Percentiles rank a stretch among this genome's conserved stretches.
phyloP scores from a whole-genome alignment of 306 rosid species.

The Hippophae rhamnoides region DNA sequence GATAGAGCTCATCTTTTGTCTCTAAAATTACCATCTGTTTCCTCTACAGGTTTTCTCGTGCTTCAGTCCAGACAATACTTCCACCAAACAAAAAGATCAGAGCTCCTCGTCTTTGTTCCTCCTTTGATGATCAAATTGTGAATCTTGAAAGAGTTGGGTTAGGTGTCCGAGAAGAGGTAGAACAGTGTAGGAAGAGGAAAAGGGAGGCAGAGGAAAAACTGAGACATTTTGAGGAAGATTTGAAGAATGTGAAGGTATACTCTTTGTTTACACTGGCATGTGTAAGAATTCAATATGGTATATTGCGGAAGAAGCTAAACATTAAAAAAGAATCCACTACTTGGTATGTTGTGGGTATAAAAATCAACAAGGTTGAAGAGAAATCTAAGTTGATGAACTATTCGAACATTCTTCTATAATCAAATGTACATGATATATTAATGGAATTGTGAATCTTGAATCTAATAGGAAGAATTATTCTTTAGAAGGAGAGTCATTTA shows the following conservation, averaged over 20 bases:
- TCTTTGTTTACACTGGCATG: neutral
- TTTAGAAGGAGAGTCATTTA: too few relatives aligned
- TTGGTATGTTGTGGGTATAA: too few relatives aligned
- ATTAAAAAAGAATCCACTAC: too few relatives aligned
- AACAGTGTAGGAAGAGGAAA: slow-evolving; percentile 36
- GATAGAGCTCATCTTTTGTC: neutral
- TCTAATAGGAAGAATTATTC: too few relatives aligned
- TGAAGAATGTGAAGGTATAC: slow-evolving; percentile 50
- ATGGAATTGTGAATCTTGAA: too few relatives aligned
- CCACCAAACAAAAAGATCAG: slow-evolving; percentile 34
- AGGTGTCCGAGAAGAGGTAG: slow-evolving; percentile 27
- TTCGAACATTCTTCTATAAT: too few relatives aligned
- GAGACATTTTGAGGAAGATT: slow-evolving; percentile 28
- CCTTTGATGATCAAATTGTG: slow-evolving; percentile 47
- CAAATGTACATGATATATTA: too few relatives aligned
- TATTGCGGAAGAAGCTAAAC: too few relatives aligned
- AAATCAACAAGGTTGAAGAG: too few relatives aligned
- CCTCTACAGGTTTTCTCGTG: slow-evolving; percentile 65
- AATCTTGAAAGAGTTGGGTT: slow-evolving; percentile 29
- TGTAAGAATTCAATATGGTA: too few relatives aligned
- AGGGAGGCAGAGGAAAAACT: slow-evolving; percentile 55
- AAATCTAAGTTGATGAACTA: too few relatives aligned
- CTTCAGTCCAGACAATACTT: slow-evolving; percentile 63
- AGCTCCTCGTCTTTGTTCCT: slow-evolving; percentile 61
- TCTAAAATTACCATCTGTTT: neutral